A percentile compares a stretch with the other conserved stretches of the same genome.
phyloP scores from a whole-genome alignment of 768 basidiomycete species.

The Russula lepida region DNA sequence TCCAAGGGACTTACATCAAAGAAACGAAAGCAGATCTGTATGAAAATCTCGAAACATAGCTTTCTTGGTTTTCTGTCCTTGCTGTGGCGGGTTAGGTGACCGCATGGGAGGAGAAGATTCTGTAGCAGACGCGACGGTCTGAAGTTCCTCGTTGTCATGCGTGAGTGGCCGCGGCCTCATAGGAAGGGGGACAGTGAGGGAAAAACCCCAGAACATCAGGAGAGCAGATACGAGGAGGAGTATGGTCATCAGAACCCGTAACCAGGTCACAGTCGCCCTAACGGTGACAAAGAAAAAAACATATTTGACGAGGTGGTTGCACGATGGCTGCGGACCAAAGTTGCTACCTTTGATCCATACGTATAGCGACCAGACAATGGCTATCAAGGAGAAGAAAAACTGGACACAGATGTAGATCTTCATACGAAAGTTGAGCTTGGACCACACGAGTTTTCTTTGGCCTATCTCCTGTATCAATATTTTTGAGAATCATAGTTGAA shows the following conservation, averaged over 20 bases:
- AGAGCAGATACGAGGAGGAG: not conserved
- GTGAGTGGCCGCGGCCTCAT: not conserved
- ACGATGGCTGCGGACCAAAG: slow-evolving; percentile 5
- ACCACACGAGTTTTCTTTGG: no score
- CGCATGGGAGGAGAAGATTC: no score
- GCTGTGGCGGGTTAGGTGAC: not conserved
- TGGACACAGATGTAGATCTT: not conserved
- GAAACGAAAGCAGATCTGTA: not conserved
- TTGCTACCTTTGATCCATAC: not conserved
- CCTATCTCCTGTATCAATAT: no score
- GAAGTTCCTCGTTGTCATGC: not conserved
- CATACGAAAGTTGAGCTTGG: not conserved
- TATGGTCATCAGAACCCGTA: not conserved
- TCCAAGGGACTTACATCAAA: not conserved
- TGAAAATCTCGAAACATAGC: no score
- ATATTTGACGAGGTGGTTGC: slow-evolving; percentile 7
- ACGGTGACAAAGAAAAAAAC: not conserved
- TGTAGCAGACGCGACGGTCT: not conserved
- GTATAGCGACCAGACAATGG: slow-evolving; percentile 1
- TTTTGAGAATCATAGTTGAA: no score
- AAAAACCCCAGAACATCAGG: not conserved
- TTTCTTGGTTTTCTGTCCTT: not conserved
- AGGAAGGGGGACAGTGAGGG: not conserved
- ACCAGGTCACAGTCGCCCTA: not conserved
- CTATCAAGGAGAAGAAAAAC: not conserved